These are phyloP conservation scores for Crithidia acanthocephali DNA, from an alignment of 208 protist species.

Conservation along the genomic window DNA sequence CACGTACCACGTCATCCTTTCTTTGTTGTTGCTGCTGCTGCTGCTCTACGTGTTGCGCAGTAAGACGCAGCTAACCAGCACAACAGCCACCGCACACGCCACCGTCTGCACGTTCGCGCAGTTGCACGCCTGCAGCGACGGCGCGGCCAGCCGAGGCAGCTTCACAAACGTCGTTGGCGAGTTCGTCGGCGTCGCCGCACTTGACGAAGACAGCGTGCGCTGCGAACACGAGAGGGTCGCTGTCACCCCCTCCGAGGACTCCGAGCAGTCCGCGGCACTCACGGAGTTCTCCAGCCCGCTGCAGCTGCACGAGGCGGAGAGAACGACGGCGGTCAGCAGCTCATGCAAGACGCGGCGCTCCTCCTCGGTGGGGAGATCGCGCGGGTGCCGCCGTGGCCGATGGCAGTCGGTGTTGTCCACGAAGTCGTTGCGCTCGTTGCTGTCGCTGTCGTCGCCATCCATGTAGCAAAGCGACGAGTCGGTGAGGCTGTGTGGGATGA, in stretches of 20 bases:
- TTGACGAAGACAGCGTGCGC: neutral
- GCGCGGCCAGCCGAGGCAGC: neutral
- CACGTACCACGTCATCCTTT: neutral
- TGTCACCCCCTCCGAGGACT: slow-evolving; percentile 2
- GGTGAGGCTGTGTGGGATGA: slow-evolving; percentile 24
- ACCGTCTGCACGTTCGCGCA: slow-evolving; percentile 12
- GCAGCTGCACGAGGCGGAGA: slow-evolving; percentile 16
- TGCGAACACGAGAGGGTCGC: neutral
- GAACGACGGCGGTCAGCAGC: slow-evolving; percentile 18
- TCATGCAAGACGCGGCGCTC: slow-evolving; percentile 25
- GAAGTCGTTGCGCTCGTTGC: neutral
- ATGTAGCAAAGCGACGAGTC: neutral
- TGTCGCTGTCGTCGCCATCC: neutral
- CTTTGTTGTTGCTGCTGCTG: no score
- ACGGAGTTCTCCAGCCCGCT: neutral
- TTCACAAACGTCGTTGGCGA: neutral
- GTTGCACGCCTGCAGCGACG: neutral
- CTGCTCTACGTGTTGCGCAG: slow-evolving; percentile 6
- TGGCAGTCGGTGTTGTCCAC: neutral
- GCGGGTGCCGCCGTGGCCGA: neutral
- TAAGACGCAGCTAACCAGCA: slow-evolving; percentile 13
- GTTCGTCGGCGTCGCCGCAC: neutral
- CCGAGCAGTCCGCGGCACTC: neutral
- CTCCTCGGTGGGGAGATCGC: slow-evolving; percentile 9
- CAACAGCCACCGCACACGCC: slow-evolving; percentile 18